Evolutionary conservation across 2,329 filamentous ascomycete genomes (phyloP), one percentile per base, ranked within the genome.

Genomic region (Gaeumannomyces tritici): DNA sequence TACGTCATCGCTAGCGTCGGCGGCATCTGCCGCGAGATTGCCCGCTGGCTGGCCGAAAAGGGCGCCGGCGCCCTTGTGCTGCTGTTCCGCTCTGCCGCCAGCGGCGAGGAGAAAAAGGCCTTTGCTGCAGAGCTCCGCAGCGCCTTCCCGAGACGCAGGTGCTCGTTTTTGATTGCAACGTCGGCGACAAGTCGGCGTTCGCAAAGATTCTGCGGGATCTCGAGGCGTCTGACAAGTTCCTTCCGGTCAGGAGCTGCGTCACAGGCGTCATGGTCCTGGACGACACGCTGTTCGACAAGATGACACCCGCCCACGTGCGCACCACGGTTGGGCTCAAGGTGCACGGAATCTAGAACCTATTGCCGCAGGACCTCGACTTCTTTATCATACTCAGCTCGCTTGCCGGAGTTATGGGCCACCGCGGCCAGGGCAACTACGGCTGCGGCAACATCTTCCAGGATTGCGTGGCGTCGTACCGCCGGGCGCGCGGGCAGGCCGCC

Each of bases 281-380:
- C 57, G 82, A 85, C 63, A 71, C 73, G 1, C 69, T 79, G 0
- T 83, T 82, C 61, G 72, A 76, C 26, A 76, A 76, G 64, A 83
- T 85, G 80, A 72, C 75, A 74, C 63, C 69, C 71, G 1, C 72
- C 78, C 61, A 84, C 81, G 78, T 64, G 66, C 3, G 65, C 71
- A 4, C 77, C 76, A 2, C 71, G n/a, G n/a, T 80, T 21, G 68
- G 64, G 0, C 80, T 83, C 60, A 86, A 86, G 70, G 76, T 78
- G 0, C 58, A 72, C 0, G 83, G 83, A 3, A 78, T 80, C 0
- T 73, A 71, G 69, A 81, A 83, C 60, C 74, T 86, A 1, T 75
- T 82, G 62, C 64, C 73, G 18, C 69, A 70, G 0, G 67, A 72
- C 26, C 66, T 79, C 42, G 76, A 78, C 13, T 79, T 79, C 66